Base-by-base conservation (phyloP, 73 alveolate species). In the Paramecium pentaurelia region DNA sequence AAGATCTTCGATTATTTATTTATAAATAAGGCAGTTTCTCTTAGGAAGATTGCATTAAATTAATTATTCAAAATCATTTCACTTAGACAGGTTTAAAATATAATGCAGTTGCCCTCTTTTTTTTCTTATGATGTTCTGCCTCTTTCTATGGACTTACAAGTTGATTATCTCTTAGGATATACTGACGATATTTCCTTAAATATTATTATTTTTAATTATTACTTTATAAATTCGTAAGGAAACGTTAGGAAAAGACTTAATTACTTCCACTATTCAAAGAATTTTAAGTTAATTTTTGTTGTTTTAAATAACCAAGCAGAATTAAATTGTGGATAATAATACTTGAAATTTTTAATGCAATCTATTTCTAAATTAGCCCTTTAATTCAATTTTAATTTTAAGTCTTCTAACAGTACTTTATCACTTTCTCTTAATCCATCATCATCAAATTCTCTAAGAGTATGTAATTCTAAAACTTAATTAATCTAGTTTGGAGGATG, bases 321-420 rank as follows among this genome's bases (percentile, higher is more conserved):
- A 45, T 80, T 80, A 20, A 20, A 80, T 22, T 80, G 10, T 5
- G 91, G 91, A 49, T 80, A 80, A 49, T 80, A 80, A 80, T 80
- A 18, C 32, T 80, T 80, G 30, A 44, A 80, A 36, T 80, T 44
- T 37, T 49, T 25, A 27, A 80, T 80, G 3, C 49, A 20, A 80
- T 80, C 91, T 27, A 80, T 44, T 25, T 80, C 91, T 12, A 45
- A 40, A 27, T 47, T 49, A 25, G 49, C 58, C 8, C 91, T 64
- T 32, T 14, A 12, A 28, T 64, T 64, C 27, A 64, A 64, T 64
- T 27, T 64, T 64, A 64, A 34, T n/a, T 14, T 64, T 14, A 64
- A 20, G 49, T 64, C 84, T 64, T 27, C 84, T 34, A 64, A 64
- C 51, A 64, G 11, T 11, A 64, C 12, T 64, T 64, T 64, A 64